Evolutionary conservation across 2,329 filamentous ascomycete genomes (phyloP), one percentile per base, ranked within the genome.

Genomic region (Neophaeococcomyces mojaviensis): DNA sequence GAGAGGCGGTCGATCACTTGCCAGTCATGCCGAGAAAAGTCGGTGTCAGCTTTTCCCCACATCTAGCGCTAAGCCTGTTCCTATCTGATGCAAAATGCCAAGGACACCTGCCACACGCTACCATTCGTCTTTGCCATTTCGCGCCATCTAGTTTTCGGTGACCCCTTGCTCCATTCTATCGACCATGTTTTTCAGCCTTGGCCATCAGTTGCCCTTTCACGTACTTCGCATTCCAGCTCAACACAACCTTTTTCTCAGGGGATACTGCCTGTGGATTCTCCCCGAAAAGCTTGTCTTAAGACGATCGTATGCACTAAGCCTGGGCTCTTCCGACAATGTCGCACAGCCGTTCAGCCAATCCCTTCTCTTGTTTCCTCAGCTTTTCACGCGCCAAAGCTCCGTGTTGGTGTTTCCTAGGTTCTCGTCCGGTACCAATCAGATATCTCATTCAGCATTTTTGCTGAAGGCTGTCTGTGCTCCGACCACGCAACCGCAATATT

Each of bases 171-270:
- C 71, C n/a, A 39, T 69, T 19, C 9, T 9, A 12, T 9, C 92
- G 86, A 30, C 82, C 86, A 56, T 86, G 95, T 72, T 98, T 98
- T 65, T 98, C 92, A 58, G 87, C 75, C 61, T 92, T 98, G 2
- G 94, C 13, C 79, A 59, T 98, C 92, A 61, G 98, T 98, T 37
- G 32, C 19, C 26, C 20, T 30, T 16, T 18, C 26, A 30, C 20
- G 24, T 35, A 4, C 40, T 46, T 97, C 76, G 1, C 81, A 81
- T 66, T 98, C 92, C 0, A 94, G 87, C 64, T 97, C 87, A 1
- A 82, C 70, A 1, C 88, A 90, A 0, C 89, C 83, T 68, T 98
- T 90, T 57, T 98, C 92, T 44, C 32, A 37, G 41, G 33, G 28
- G 41, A n/a, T 24, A 22, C 13, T 32, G 28, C 10, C 12, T 10